These are phyloP conservation scores for Claviceps sp. DNA, from an alignment of 2,329 filamentous ascomycete genomes.

Conservation along the genomic window DNA sequence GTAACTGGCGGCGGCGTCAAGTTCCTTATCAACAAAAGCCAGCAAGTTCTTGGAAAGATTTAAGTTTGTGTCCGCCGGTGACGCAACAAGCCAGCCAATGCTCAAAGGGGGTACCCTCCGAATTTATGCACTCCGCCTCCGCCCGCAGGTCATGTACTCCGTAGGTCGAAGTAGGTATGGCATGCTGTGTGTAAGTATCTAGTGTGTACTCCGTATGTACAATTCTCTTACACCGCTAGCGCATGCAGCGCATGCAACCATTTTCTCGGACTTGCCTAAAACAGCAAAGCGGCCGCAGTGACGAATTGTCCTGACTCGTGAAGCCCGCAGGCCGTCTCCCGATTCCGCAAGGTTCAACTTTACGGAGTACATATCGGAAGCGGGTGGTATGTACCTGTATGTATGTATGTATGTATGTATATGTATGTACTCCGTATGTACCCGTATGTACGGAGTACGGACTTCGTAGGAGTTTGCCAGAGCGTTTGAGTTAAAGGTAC, in stretches of 20 bases:
- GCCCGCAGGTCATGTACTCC: background rate
- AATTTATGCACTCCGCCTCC: slow-evolving; percentile 1
- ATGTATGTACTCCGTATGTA: too few relatives aligned
- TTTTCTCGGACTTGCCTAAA: slow-evolving; percentile 11
- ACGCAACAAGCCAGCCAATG: background rate
- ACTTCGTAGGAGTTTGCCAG: too few relatives aligned
- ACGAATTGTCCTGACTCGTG: background rate
- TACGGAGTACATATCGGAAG: too few relatives aligned
- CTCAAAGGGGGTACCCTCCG: too few relatives aligned
- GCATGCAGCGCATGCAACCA: slow-evolving; percentile 7
- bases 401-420: too few relatives aligned
- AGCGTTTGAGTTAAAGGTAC: too few relatives aligned
- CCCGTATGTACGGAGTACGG: too few relatives aligned
- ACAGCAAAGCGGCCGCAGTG: background rate
- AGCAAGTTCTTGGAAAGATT: background rate
- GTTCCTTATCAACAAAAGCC: background rate
- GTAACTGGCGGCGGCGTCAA: background rate
- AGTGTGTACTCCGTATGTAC: background rate
- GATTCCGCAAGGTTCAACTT: too few relatives aligned
- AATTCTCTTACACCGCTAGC: background rate
- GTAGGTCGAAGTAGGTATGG: too few relatives aligned
- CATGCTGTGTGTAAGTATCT: too few relatives aligned
- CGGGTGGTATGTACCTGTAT: too few relatives aligned
- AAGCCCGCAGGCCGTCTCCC: background rate
- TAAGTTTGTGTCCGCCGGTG: background rate